Conservation (phyloP, 345 rosid species). For the Angophora floribunda region DNA sequence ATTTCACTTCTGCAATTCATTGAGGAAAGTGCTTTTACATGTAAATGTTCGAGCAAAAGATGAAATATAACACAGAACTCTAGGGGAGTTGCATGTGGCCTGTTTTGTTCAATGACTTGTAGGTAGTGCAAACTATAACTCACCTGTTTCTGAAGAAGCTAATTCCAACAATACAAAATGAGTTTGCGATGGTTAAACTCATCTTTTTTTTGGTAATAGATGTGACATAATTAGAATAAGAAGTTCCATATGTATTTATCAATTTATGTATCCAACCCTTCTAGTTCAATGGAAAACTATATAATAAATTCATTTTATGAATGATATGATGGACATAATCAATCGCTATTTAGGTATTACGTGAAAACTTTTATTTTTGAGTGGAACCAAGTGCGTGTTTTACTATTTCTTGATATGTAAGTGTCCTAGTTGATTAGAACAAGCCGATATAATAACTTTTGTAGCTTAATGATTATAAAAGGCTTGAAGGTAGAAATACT, state of each 20-base stretch:
- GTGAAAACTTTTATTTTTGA: background rate
- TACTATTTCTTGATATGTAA: background rate
- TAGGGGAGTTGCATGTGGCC: background rate
- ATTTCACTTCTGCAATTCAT: slow-evolving; percentile 32
- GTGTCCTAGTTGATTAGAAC: background rate
- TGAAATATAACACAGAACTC: background rate
- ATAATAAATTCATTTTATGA: accelerated
- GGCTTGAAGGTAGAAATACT: background rate
- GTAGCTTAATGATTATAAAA: background rate
- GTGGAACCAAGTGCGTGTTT: accelerated
- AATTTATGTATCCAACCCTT: background rate
- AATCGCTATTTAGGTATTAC: accelerated
- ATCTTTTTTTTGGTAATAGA: background rate
- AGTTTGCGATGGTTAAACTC: background rate
- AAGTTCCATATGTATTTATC: background rate
- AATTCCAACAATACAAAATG: too few species aligned
- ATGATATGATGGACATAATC: background rate
- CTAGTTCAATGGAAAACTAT: background rate
- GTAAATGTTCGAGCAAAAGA: background rate
- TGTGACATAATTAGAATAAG: background rate
- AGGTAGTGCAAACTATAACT: background rate
- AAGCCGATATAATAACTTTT: background rate
- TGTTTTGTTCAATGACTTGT: background rate
- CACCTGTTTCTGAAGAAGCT: background rate
- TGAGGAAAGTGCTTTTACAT: background rate